phyloP scores from a whole-genome alignment of 208 protist genomes.

The Acanthamoeba lenticulata region DNA sequence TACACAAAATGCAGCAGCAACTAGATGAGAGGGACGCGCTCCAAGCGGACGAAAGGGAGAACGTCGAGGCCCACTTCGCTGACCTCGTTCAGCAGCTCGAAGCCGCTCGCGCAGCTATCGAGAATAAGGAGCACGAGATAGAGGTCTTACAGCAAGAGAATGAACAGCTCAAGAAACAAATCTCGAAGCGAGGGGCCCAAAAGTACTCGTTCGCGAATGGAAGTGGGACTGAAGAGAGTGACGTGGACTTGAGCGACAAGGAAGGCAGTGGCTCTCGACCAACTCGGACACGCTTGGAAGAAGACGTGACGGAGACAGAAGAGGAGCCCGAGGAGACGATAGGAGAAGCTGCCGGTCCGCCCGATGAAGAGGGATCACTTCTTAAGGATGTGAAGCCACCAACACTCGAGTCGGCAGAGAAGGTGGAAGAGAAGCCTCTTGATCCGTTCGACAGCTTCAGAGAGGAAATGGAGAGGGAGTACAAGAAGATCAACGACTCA shows the following conservation, averaged over 20 bases:
- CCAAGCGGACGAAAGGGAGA: background rate
- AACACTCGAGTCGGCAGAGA: background rate
- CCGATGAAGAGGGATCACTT: background rate
- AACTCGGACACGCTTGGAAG: background rate
- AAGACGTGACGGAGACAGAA: background rate
- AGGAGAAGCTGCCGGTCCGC: background rate
- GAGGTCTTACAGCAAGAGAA: background rate
- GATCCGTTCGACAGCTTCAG: constrained; percentile 4
- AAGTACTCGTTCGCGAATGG: background rate
- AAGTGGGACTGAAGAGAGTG: background rate
- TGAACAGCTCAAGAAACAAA: background rate
- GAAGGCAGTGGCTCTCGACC: background rate
- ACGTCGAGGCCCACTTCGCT: background rate
- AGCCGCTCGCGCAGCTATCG: background rate
- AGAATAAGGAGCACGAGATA: background rate
- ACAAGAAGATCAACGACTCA: constrained; percentile 22
- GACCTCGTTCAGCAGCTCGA: background rate
- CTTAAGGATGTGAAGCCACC: background rate
- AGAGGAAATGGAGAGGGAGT: constrained; percentile 14
- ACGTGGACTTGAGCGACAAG: background rate
- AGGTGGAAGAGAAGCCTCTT: background rate
- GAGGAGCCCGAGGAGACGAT: constrained; percentile 18
- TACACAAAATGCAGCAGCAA: constrained; percentile 36
- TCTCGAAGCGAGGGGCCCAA: background rate
- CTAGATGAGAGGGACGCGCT: background rate